phyloP scores from a whole-genome alignment of 805 yeast species.

The Candida michaelii region DNA sequence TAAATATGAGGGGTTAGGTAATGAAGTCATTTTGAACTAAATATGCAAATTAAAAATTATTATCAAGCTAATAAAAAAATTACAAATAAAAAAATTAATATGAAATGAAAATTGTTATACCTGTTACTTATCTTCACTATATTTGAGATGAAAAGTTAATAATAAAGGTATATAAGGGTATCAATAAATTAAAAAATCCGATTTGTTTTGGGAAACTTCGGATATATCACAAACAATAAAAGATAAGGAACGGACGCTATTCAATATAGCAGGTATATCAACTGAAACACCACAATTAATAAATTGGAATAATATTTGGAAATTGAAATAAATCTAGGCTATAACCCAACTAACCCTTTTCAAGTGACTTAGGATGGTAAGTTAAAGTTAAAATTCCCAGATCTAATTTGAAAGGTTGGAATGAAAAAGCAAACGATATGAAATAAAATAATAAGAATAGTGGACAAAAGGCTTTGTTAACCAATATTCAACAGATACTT shows the following conservation, averaged over 20 bases:
- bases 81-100: neutral
- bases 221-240: neutral
- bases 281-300: neutral
- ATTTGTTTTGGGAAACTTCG: neutral
- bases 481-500: neutral
- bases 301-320: neutral
- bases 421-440: neutral
- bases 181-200: neutral
- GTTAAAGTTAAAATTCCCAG: neutral
- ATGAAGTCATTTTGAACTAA: slow-evolving; percentile 11
- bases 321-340: neutral
- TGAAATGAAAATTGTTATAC: neutral
- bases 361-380: neutral
- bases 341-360: neutral
- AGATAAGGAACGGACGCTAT: slow-evolving; percentile 5
- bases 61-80: neutral
- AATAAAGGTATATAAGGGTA: neutral
- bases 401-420: neutral
- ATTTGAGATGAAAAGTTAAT: neutral
- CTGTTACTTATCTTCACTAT: neutral
- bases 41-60: neutral
- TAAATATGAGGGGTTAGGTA: slow-evolving; percentile 15
- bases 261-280: neutral
- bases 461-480: neutral
- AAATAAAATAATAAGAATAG: neutral